Conservation (phyloP, 192 early-diverging fungal genomes). For the Anaeromyces robustus region DNA sequence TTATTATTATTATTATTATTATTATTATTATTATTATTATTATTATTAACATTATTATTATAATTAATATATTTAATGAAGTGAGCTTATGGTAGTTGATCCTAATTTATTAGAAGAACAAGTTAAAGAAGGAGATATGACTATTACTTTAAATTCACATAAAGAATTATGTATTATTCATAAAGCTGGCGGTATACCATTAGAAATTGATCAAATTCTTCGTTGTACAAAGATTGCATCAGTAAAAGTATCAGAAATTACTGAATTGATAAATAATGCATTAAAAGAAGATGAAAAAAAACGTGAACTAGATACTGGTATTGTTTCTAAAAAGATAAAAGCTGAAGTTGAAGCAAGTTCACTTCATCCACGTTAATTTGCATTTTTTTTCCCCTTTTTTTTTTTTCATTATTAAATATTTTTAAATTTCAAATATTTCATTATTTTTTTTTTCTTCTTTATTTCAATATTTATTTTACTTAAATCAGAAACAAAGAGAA, state of each 20-base stretch:
- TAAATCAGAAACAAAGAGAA: no score
- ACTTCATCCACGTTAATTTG: background rate
- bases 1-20: no score
- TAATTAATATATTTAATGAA: no score
- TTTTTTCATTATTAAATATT: no score
- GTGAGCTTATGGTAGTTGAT: conserved; percentile 50
- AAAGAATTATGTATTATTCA: conserved; percentile 81
- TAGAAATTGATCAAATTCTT: conserved; percentile 57
- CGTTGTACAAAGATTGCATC: conserved; percentile 70
- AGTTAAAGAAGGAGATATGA: conserved; percentile 64
- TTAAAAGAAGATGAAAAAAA: conserved; percentile 27
- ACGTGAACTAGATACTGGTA: background rate
- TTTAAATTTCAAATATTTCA: no score
- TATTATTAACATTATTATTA: no score
- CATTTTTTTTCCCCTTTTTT: no score
- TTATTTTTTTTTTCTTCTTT: no score
- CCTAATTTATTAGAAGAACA: conserved; percentile 78
- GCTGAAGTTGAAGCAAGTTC: background rate
- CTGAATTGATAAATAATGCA: conserved; percentile 61
- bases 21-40: no score
- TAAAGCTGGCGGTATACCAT: conserved; percentile 78
- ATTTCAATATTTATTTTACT: no score
- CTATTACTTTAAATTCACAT: conserved; percentile 79
- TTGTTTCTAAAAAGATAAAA: conserved; percentile 4
- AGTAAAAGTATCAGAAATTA: conserved; percentile 53